Base-by-base conservation (phyloP, 306 rosid genomes). In the Cercis canadensis region DNA sequence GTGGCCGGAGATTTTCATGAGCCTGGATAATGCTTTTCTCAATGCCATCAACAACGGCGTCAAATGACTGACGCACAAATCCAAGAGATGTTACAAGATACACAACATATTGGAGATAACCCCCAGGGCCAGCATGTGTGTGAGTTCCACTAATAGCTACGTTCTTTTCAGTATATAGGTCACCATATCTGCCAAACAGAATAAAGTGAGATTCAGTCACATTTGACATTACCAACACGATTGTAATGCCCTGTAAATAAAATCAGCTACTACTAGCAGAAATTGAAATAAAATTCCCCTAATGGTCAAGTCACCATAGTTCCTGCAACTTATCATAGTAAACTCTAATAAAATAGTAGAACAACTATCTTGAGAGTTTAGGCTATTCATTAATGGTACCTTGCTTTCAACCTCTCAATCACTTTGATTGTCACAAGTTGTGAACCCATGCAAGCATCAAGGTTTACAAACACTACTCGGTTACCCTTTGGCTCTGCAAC, bases 71-170 rank as follows among this genome's bases (percentile, higher is more conserved):
- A 8, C 67, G 90, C 76, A 93, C 98, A 75, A 93, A 93, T 78
- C 98, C 98, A 32, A 90, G 82, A 50, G 98, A 93, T 11, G 98
- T 93, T 57, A 93, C 80, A 73, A 93, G 78, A 75, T 92, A 93
- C 13, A 88, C 70, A 74, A 90, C 74, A 75, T 93, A 88, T 81
- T 93, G 98, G 18, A 93, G 97, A 85, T 90, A 93, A 66, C 98
- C 98, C 64, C 98, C 98, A n/a, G 98, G 98, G 19, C 96, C 98
- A 40, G 96, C 92, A 68, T 92, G 98, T 14, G 97, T 92, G 77
- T 92, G 98, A 79, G 86, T 90, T 79, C 97, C 98, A 75, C 97
- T 92, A 67, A 92, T 90, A 58, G 92, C 98, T 33, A 92, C 97
- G 77, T 92, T 92, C n/a, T 90, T 77, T 72, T 87, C 97, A 9